These are phyloP conservation scores for Fusarium phyllophilum DNA, from an alignment of 2,329 filamentous ascomycete genomes.

Conservation along the genomic window DNA sequence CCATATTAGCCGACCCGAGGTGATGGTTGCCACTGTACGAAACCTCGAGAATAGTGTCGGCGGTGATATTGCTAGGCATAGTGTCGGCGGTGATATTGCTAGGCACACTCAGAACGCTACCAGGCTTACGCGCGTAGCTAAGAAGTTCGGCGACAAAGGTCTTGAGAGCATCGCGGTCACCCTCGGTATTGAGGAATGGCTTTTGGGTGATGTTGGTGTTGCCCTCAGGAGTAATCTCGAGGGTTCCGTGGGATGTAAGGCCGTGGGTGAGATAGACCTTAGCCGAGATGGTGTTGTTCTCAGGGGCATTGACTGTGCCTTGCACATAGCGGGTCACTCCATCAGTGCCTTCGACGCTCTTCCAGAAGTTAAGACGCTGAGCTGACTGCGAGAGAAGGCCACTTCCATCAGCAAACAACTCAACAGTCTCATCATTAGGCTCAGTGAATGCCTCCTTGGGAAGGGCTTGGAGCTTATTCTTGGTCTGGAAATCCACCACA, in stretches of 20 bases:
- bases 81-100: slow-evolving; percentile 40
- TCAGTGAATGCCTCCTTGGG: slow-evolving; percentile 39
- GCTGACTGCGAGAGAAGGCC: slow-evolving; percentile 57
- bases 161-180: slow-evolving; percentile 43
- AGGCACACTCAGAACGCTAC: slow-evolving; percentile 32
- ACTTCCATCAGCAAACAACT: slow-evolving; percentile 48
- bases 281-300: slow-evolving; percentile 56
- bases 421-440: slow-evolving; percentile 40
- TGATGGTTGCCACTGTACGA: slow-evolving; percentile 45
- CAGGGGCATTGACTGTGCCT: slow-evolving; percentile 57
- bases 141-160: slow-evolving; percentile 43
- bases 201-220: slow-evolving; percentile 54
- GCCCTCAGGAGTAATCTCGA: slow-evolving; percentile 53
- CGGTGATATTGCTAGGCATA: slow-evolving; percentile 37
- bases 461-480: slow-evolving; percentile 35
- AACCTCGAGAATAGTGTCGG: slow-evolving; percentile 39
- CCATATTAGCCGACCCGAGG: slow-evolving; percentile 47
- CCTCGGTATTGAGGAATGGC: slow-evolving; percentile 49
- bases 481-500: slow-evolving; percentile 44
- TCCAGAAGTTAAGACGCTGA: slow-evolving; percentile 60
- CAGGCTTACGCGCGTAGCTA: slow-evolving; percentile 35
- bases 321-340: slow-evolving; percentile 52
- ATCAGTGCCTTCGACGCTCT: slow-evolving; percentile 52
- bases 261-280: slow-evolving; percentile 63
- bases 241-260: slow-evolving; percentile 56